Conservation (phyloP, 352 stramenopile species). For the Globisporangium cylindrosporum region DNA sequence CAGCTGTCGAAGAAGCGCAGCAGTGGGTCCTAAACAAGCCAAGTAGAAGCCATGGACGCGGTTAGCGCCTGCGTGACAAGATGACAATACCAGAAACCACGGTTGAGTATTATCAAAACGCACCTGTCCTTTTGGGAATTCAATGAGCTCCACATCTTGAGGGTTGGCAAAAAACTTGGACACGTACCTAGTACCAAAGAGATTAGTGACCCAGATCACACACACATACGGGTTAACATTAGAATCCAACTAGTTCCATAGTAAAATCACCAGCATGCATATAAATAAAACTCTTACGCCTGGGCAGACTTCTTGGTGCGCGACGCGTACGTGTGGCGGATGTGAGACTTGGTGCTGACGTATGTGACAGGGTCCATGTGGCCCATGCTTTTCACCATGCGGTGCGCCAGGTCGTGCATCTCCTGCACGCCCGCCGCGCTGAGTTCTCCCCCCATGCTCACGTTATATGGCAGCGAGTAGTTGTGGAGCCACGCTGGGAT, state of each 20-base stretch:
- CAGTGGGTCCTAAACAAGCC: slow-evolving; percentile 33
- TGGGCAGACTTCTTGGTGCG: slow-evolving; percentile 59
- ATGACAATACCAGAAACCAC: background rate
- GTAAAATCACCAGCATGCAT: background rate
- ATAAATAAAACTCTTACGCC: slow-evolving; percentile 28
- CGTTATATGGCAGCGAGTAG: slow-evolving; percentile 70
- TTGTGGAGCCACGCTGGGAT: slow-evolving; percentile 57
- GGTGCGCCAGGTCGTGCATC: slow-evolving; percentile 31
- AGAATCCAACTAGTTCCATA: background rate
- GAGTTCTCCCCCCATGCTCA: slow-evolving; percentile 44
- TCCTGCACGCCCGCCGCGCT: slow-evolving; percentile 33
- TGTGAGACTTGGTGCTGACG: slow-evolving; percentile 31
- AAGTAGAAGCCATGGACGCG: background rate
- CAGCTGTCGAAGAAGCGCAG: slow-evolving; percentile 75
- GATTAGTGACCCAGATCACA: background rate
- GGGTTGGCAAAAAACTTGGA: slow-evolving; percentile 60
- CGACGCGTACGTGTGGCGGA: slow-evolving; percentile 50
- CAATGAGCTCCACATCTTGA: slow-evolving; percentile 41
- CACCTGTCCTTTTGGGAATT: slow-evolving; percentile 28
- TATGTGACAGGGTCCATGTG: slow-evolving; percentile 27
- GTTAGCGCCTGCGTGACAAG: background rate
- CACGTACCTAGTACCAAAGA: slow-evolving; percentile 36
- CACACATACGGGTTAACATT: background rate
- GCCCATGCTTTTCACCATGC: slow-evolving; percentile 23
- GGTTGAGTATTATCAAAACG: background rate